phyloP scores from a whole-genome alignment of 2,329 filamentous ascomycete genomes.

The Colletotrichum sp. region DNA sequence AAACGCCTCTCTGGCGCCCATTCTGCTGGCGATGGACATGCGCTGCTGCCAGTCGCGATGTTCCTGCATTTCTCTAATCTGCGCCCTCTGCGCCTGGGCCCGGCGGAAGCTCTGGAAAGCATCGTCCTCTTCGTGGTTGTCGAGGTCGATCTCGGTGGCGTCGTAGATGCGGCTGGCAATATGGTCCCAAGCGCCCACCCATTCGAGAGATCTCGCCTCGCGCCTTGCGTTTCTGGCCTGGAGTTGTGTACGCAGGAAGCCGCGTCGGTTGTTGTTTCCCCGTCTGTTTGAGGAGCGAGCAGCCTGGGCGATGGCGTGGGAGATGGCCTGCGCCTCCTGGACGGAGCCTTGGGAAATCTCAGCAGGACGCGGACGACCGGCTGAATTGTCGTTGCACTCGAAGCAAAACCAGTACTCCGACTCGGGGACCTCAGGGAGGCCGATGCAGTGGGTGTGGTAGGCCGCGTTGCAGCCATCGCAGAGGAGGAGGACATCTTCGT shows the following conservation, averaged over 20 bases:
- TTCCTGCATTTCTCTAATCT: constrained; percentile 54
- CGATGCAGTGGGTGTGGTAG: constrained; percentile 92
- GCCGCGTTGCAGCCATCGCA: constrained; percentile 91
- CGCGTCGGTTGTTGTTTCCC: constrained; percentile 27
- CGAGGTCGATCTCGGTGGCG: constrained; percentile 76
- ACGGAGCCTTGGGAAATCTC: constrained; percentile 1
- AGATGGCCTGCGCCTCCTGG: background rate
- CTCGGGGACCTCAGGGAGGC: constrained; percentile 75
- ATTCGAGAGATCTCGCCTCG: constrained; percentile 77
- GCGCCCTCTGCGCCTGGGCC: constrained; percentile 56
- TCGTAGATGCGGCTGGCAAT: constrained; percentile 69
- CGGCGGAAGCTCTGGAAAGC: constrained; percentile 57
- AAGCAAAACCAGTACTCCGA: constrained; percentile 87
- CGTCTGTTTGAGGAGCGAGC: constrained; percentile 2
- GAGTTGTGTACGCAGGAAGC: constrained; percentile 61
- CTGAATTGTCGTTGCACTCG: constrained; percentile 68
- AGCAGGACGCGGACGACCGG: background rate
- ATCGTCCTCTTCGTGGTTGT: constrained; percentile 83
- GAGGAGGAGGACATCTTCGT: constrained; percentile 84
- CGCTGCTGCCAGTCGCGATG: constrained; percentile 82
- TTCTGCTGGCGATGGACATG: constrained; percentile 79
- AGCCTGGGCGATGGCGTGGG: background rate
- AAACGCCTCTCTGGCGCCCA: constrained; percentile 78
- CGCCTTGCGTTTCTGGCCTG: constrained; percentile 59
- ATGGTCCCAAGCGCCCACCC: constrained; percentile 84